Percentiles rank a stretch among this genome's conserved stretches.
Conservation (phyloP, 2,329 filamentous ascomycete species). For the Atkinsonella texensis region DNA sequence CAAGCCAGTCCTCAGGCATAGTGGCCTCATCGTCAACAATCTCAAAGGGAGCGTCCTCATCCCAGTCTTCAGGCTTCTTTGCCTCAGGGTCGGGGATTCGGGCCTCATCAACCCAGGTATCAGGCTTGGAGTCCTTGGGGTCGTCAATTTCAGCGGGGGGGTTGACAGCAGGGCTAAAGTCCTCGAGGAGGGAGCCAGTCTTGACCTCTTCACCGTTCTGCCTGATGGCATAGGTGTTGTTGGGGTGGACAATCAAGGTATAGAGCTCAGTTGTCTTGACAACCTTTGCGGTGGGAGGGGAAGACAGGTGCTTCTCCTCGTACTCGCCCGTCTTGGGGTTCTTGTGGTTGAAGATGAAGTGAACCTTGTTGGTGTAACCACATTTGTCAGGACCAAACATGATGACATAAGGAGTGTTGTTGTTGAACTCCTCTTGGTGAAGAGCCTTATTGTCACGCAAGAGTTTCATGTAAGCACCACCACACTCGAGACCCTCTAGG, state of each 20-base stretch:
- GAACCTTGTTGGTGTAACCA: constrained; percentile 95
- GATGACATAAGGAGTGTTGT: constrained; percentile 94
- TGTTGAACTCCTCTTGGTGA: constrained; percentile 94
- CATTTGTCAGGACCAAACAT: constrained; percentile 99
- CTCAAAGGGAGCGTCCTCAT: constrained; percentile 95
- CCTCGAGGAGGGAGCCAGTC: constrained; percentile 83
- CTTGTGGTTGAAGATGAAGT: constrained; percentile 99
- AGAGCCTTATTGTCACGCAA: constrained; percentile 96
- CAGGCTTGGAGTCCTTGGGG: constrained; percentile 83
- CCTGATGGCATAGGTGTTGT: constrained; percentile 89
- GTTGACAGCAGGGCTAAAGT: constrained; percentile 91
- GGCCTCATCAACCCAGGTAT: constrained; percentile 88
- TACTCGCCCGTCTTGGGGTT: constrained; percentile 99
- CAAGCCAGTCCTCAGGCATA: constrained; percentile 93
- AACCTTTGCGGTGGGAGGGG: constrained; percentile 74
- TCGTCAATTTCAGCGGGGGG: constrained; percentile 92
- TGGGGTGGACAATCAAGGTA: constrained; percentile 89
- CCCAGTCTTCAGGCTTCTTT: constrained; percentile 96
- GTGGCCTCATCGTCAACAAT: constrained; percentile 86
- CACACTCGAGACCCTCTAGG: constrained; percentile 85
- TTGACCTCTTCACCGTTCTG: constrained; percentile 84
- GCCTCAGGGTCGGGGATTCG: constrained; percentile 87
- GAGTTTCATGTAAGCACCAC: constrained; percentile 98
- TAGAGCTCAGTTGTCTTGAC: constrained; percentile 90
- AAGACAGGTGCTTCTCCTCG: constrained; percentile 95